Evolutionary conservation across 2,329 filamentous ascomycete genomes (phyloP), one percentile per base, ranked within the genome.

Genomic region (Cercospora sesami): DNA sequence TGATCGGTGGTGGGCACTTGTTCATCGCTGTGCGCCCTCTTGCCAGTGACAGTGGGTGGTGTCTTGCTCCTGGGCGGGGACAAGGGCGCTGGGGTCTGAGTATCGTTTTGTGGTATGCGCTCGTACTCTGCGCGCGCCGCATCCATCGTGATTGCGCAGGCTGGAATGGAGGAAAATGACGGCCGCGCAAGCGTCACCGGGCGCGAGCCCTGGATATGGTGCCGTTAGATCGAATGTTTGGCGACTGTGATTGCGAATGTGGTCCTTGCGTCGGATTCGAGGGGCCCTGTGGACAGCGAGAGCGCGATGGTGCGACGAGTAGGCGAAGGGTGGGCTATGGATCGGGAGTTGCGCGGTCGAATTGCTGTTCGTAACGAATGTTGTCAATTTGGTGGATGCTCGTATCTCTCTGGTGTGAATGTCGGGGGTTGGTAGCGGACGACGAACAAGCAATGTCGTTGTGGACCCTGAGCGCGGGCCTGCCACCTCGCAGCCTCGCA

Each of bases 41-140:
- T 85, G 78, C 82, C 85, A 72, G 74, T 82, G 70, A 84, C 81
- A 14, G 85, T 87, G 6, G 86, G 86, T 28, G 87, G 87, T 26
- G 87, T 89, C 74, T 86, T 88, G 28, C 86, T 86, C 63, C 85
- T 83, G 23, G 86, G 85, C 45, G 87, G 86, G 55, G 87, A 85
- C 33, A 84, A 79, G 23, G 84, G 76, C 5, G 81, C 78, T 3
- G 83, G 82, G 39, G 83, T 84, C 30, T 77, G 78, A 57, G 77
- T 72, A 53, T 78, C 76, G 16, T 42, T 62, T 33, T 48, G 57
- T 26, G 64, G 16, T 28, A 39, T 61, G 60, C 28, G 39, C 58
- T 51, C 45, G 48, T 58, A 26, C 33, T 63, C 65, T 28, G 65
- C 66, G 48, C 63, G 64, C 51, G 66, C 60, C 31, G 51, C 30